A percentile compares a stretch with the other conserved stretches of the same genome.
These are phyloP conservation scores for Oleoguttula mirabilis DNA, from an alignment of 495 filamentous ascomycete genomes.

Conservation along the genomic window DNA sequence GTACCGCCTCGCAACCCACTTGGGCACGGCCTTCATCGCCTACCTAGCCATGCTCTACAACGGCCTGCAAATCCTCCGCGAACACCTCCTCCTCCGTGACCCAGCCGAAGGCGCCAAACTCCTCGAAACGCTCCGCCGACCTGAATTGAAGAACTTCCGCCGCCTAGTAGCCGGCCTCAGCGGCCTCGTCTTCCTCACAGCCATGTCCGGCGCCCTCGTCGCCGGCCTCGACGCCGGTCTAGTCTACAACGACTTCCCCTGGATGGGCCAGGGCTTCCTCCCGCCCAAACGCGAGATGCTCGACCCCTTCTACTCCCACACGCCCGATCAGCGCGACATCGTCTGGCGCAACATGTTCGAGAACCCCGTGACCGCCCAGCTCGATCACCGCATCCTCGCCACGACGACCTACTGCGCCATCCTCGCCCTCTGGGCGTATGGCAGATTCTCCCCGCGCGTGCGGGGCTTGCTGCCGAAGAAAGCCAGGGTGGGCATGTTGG, in stretches of 20 bases:
- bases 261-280: conserved; percentile 72
- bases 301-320: conserved; percentile 71
- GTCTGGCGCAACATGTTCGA: conserved; percentile 96
- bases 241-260: conserved; percentile 97
- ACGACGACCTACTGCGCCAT: conserved; percentile 77
- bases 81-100: conserved; percentile 49
- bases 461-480: conserved; percentile 45
- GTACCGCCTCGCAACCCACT: conserved; percentile 80
- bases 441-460: conserved; percentile 49
- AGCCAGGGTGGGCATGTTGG: conserved; percentile 58
- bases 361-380: conserved; percentile 87
- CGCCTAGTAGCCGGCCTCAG: conserved; percentile 59
- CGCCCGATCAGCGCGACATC: conserved; percentile 60
- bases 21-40: conserved; percentile 79
- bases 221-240: conserved; percentile 90
- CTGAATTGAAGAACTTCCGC: conserved; percentile 59
- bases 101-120: conserved; percentile 46
- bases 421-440: conserved; percentile 63
- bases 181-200: conserved; percentile 71
- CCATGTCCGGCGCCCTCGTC: conserved; percentile 85
- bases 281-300: conserved; percentile 77
- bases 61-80: conserved; percentile 71
- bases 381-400: conserved; percentile 89
- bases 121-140: conserved; percentile 48
- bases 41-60: conserved; percentile 92